phyloP scores from a whole-genome alignment of 257 asterid species.

The Forsythia suspensa region DNA sequence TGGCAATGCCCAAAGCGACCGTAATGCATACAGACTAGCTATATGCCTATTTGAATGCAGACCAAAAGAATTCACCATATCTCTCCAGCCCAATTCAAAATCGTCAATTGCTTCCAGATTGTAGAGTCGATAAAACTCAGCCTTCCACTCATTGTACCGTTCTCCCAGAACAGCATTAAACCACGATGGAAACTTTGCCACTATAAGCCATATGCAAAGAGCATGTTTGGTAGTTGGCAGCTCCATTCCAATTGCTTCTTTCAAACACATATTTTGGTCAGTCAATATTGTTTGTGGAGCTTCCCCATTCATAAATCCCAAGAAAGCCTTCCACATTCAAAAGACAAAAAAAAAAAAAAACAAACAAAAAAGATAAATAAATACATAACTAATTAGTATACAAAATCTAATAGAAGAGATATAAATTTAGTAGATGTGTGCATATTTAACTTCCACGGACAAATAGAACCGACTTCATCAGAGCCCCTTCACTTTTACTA shows the following conservation, averaged over 20 bases:
- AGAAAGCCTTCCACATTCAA: constrained; percentile 59
- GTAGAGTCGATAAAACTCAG: constrained; percentile 83
- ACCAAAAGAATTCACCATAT: constrained; percentile 84
- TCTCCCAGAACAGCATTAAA: constrained; percentile 92
- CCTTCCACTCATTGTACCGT: constrained; percentile 92
- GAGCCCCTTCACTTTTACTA: not conserved
- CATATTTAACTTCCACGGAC: not conserved
- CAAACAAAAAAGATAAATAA: not conserved
- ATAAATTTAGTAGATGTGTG: too few species aligned
- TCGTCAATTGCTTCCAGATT: constrained; percentile 78
- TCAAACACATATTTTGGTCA: constrained; percentile 89
- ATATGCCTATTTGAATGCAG: constrained; percentile 89
- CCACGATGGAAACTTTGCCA: constrained; percentile 95
- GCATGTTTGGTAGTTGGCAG: constrained; percentile 90
- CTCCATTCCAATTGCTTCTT: constrained; percentile 88
- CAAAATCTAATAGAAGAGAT: not conserved
- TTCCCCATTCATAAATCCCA: constrained; percentile 88
- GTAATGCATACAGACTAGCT: constrained; percentile 68
- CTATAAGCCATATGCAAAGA: constrained; percentile 94
- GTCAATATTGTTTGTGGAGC: constrained; percentile 92
- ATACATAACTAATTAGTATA: constrained; percentile 12
- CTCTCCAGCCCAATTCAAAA: constrained; percentile 93
- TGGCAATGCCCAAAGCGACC: constrained; percentile 90
- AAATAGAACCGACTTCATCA: not conserved
- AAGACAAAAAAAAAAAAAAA: constrained; percentile 16